Percentiles rank a stretch among this genome's conserved stretches.
Evolutionary conservation across 306 rosid species (phyloP).

Genomic region (Acacia confusa): DNA sequence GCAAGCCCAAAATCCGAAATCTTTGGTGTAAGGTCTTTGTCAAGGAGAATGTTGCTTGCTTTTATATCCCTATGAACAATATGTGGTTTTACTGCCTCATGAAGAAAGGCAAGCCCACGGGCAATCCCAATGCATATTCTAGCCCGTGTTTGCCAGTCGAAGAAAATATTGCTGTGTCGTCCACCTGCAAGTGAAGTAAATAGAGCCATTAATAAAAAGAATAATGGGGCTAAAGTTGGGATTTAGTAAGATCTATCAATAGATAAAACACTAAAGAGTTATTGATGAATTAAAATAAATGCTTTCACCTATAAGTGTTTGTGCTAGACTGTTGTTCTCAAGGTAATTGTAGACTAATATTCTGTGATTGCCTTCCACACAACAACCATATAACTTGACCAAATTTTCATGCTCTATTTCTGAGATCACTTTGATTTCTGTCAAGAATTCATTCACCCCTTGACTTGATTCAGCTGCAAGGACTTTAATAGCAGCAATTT

Average conservation of each 20-base stretch:
- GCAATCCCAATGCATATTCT: constrained; percentile 74
- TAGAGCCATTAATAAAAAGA: constrained; percentile 21
- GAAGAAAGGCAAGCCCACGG: constrained; percentile 84
- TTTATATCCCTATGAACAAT: constrained; percentile 95
- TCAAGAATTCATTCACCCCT: constrained; percentile 91
- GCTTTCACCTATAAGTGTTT: constrained; percentile 74
- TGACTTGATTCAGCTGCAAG: constrained; percentile 88
- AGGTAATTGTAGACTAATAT: constrained; percentile 94
- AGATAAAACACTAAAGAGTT: not conserved
- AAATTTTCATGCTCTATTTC: constrained; percentile 85
- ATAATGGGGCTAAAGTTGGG: not conserved
- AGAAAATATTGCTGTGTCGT: constrained; percentile 48
- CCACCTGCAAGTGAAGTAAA: constrained; percentile 56
- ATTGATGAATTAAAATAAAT: not conserved
- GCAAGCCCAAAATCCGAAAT: constrained; percentile 98
- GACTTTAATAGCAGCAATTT: constrained; percentile 88
- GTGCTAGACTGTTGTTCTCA: constrained; percentile 86
- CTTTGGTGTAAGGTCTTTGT: constrained; percentile 68
- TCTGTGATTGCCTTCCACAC: constrained; percentile 73
- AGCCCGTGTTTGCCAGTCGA: constrained; percentile 65
- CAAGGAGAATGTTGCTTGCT: constrained; percentile 96
- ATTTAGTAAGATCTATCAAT: constrained; percentile 6
- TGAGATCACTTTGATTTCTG: constrained; percentile 88
- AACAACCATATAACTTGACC: constrained; percentile 88
- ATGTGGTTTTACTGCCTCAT: constrained; percentile 81